Conservation (phyloP, 768 basidiomycete genomes). For the Suillus luteus region DNA sequence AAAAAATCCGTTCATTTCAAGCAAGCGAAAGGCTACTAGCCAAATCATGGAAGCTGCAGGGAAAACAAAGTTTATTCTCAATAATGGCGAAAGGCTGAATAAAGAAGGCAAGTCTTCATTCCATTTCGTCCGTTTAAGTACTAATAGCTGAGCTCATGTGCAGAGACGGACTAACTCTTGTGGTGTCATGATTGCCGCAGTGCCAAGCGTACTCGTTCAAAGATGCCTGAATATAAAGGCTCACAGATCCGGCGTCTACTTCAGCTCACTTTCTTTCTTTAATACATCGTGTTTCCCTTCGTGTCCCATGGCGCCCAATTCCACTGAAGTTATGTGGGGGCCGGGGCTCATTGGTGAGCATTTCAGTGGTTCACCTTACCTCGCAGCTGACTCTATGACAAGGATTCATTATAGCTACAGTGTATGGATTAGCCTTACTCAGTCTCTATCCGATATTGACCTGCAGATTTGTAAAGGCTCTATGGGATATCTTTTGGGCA, state of each 20-base stretch:
- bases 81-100: too few relatives aligned
- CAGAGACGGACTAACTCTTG: not conserved
- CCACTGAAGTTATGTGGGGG: constrained; percentile 11
- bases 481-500: constrained; percentile 24
- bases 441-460: not conserved
- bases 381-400: not conserved
- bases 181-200: not conserved
- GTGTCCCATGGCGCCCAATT: constrained; percentile 13
- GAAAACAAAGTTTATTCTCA: too few relatives aligned
- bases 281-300: not conserved
- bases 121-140: not conserved
- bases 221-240: not conserved
- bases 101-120: not conserved
- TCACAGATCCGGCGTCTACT: not conserved
- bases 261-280: not conserved
- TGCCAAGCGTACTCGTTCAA: not conserved
- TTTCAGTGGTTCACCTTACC: not conserved
- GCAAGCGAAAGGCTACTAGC: not conserved
- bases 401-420: constrained; percentile 20
- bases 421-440: constrained; percentile 13
- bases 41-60: too few relatives aligned
- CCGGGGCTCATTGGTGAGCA: constrained; percentile 23
- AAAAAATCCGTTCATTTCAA: not conserved
- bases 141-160: not conserved
- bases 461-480: constrained; percentile 12